phyloP scores from a whole-genome alignment of 768 basidiomycete species.

The Tricholomella constricta region DNA sequence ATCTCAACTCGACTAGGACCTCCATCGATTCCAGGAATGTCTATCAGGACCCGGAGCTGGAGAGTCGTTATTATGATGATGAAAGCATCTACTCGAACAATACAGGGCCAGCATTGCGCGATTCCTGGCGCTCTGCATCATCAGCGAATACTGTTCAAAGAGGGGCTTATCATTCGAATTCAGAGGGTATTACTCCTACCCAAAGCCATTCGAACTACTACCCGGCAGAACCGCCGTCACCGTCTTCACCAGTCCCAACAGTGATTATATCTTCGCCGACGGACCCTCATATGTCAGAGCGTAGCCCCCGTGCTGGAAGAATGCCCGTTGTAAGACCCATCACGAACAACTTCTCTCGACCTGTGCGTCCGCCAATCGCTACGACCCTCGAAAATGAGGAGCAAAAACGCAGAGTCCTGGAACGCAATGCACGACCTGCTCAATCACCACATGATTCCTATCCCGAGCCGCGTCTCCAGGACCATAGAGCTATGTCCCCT shows the following conservation, averaged over 20 bases:
- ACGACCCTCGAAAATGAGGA: slow-evolving; percentile 40
- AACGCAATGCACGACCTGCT: slow-evolving; percentile 54
- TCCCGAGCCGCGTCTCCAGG: background rate
- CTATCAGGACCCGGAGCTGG: slow-evolving; percentile 32
- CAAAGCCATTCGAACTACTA: slow-evolving; percentile 1
- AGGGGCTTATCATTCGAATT: background rate
- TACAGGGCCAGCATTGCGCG: slow-evolving; percentile 33
- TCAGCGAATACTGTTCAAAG: slow-evolving; percentile 14
- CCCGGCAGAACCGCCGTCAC: slow-evolving; percentile 9
- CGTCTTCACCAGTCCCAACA: slow-evolving; percentile 40
- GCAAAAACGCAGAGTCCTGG: slow-evolving; percentile 51
- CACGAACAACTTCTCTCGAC: slow-evolving; percentile 64
- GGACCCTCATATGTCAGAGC: slow-evolving; percentile 16
- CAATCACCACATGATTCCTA: slow-evolving; percentile 29
- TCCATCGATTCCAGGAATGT: slow-evolving; percentile 29
- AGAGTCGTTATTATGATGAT: slow-evolving; percentile 38
- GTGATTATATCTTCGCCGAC: slow-evolving; percentile 56
- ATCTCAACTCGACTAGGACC: slow-evolving; percentile 28
- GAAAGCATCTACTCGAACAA: slow-evolving; percentile 45
- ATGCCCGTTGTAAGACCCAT: slow-evolving; percentile 47
- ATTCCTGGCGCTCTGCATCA: slow-evolving; percentile 41
- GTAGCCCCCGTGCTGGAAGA: slow-evolving; percentile 30
- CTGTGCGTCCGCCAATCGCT: slow-evolving; percentile 47
- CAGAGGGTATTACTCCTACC: background rate
- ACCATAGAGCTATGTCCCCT: background rate